Evolutionary conservation across 352 stramenopile genomes (phyloP).

Genomic region (Phytophthora kernoviae): DNA sequence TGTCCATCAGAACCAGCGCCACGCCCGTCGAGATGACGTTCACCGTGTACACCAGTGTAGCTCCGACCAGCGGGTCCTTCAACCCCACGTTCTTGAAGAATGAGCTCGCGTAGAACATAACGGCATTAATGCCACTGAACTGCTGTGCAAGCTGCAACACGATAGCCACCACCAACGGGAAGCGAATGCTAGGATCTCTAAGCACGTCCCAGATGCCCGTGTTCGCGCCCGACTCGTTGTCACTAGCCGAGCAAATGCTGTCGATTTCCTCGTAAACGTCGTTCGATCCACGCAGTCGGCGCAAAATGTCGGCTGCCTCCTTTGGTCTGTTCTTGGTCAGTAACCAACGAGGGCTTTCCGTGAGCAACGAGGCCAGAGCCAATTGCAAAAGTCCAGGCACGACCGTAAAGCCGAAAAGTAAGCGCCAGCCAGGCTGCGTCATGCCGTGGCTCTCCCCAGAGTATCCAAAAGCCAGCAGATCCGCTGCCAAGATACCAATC

Average conservation of each 20-base stretch:
- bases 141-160: conserved; percentile 72
- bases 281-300: conserved; percentile 64
- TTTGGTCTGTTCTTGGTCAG: conserved; percentile 77
- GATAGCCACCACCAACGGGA: conserved; percentile 64
- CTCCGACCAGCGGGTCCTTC: conserved; percentile 66
- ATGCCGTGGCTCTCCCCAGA: conserved; percentile 61
- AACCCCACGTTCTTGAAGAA: conserved; percentile 79
- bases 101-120: conserved; percentile 83
- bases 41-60: conserved; percentile 66
- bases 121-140: conserved; percentile 77
- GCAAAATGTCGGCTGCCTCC: conserved; percentile 72
- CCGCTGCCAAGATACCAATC: conserved; percentile 61
- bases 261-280: conserved; percentile 85
- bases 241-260: conserved; percentile 79
- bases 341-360: conserved; percentile 72
- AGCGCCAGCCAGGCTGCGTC: conserved; percentile 62
- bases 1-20: conserved; percentile 78
- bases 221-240: conserved; percentile 72
- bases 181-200: conserved; percentile 61
- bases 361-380: conserved; percentile 61
- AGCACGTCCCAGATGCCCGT: conserved; percentile 73
- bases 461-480: conserved; percentile 64
- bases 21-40: conserved; percentile 79
- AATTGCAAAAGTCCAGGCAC: conserved; percentile 71
- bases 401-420: conserved; percentile 72